A percentile compares a stretch with the other conserved stretches of the same genome.
Conservation (phyloP, 2,329 filamentous ascomycete genomes). For the Mycosphaerella arachidis region DNA sequence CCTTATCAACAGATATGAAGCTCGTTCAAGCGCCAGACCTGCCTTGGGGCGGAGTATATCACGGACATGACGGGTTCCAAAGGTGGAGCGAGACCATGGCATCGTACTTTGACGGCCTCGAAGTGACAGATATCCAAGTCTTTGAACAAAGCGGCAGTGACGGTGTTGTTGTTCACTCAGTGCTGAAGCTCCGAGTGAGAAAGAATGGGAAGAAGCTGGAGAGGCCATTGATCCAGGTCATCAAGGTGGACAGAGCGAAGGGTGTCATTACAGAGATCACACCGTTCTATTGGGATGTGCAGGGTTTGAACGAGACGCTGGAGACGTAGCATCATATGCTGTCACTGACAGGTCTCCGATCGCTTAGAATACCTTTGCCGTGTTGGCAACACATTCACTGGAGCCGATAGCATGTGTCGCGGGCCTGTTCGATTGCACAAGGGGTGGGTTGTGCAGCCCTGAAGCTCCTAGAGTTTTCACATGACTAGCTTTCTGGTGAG, state of each 20-base stretch:
- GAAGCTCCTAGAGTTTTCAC: no score
- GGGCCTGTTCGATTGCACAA: no score
- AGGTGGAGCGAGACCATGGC: conserved; percentile 33
- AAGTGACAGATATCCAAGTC: conserved; percentile 31
- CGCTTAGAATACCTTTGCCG: no score
- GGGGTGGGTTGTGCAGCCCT: no score
- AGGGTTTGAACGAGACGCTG: conserved; percentile 18
- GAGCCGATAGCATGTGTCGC: no score
- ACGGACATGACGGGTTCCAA: conserved; percentile 31
- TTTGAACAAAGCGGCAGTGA: conserved; percentile 30
- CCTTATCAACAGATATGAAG: conserved; percentile 25
- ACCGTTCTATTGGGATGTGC: conserved; percentile 38
- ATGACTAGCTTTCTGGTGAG: no score
- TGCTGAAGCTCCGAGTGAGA: conserved; percentile 29
- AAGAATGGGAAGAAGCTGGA: conserved; percentile 31
- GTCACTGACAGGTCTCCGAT: no score
- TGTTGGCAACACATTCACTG: no score
- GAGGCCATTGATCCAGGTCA: conserved; percentile 31
- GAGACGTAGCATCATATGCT: neutral
- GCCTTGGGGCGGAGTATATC: conserved; percentile 33
- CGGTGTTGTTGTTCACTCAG: conserved; percentile 29
- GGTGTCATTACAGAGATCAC: conserved; percentile 32
- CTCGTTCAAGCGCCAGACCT: conserved; percentile 35
- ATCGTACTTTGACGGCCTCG: conserved; percentile 26
- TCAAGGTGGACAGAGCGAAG: conserved; percentile 33